These are phyloP conservation scores for Chalciporus pseudorubinellus DNA, from an alignment of 768 basidiomycete species.

Conservation along the genomic window DNA sequence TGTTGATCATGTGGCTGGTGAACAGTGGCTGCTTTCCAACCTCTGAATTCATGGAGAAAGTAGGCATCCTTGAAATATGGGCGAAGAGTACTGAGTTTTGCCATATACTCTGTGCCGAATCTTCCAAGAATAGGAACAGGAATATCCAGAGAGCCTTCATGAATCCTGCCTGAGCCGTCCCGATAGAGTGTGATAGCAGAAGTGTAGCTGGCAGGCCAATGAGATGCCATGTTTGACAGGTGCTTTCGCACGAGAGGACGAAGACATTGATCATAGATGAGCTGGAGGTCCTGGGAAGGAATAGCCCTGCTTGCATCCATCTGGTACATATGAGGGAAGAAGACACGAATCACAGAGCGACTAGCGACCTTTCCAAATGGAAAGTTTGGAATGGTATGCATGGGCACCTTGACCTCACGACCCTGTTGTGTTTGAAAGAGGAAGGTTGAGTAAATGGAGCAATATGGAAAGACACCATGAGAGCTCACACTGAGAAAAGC, in stretches of 20 bases:
- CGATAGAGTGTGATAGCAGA: background rate
- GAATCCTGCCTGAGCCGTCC: background rate
- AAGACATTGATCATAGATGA: background rate
- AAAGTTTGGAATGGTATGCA: background rate
- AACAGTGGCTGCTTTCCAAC: slow-evolving; percentile 6
- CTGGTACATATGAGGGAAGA: slow-evolving; percentile 7
- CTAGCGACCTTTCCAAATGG: background rate
- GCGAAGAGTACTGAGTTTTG: background rate
- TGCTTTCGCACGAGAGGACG: background rate
- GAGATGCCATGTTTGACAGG: background rate
- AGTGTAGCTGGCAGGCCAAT: background rate
- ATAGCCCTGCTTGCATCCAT: background rate
- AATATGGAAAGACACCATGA: no score
- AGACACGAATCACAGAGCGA: background rate
- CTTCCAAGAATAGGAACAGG: background rate
- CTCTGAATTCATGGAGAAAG: slow-evolving; percentile 8
- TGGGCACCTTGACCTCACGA: background rate
- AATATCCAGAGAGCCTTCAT: background rate
- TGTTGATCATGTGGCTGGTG: background rate
- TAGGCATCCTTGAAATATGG: slow-evolving; percentile 7
- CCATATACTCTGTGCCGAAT: background rate
- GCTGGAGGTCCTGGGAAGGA: background rate
- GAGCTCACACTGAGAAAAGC: no score
- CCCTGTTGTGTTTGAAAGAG: no score
- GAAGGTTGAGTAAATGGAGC: no score